phyloP scores from a whole-genome alignment of 2,329 filamentous ascomycete species.

The Fusarium proliferatum region DNA sequence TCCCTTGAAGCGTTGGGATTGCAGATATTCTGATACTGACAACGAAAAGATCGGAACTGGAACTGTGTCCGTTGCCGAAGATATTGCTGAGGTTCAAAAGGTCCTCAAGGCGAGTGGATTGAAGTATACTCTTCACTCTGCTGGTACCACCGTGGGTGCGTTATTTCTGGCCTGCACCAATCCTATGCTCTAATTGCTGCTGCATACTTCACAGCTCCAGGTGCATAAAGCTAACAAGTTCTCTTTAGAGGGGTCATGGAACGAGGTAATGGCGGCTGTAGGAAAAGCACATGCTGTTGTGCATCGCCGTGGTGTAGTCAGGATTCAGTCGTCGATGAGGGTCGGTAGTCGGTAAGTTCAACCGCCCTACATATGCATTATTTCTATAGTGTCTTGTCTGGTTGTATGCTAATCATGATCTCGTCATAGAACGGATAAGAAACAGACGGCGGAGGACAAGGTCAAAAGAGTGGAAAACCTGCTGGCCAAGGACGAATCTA shows the following conservation, averaged over 20 bases:
- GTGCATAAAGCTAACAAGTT: neutral
- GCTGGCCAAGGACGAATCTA: slow-evolving; percentile 48
- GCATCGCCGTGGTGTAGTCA: slow-evolving; percentile 78
- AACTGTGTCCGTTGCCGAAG: slow-evolving; percentile 78
- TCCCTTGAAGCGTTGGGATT: no score
- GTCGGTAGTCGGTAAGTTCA: slow-evolving; percentile 77
- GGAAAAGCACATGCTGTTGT: slow-evolving; percentile 87
- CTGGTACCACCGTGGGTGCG: slow-evolving; percentile 90
- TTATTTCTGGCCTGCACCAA: slow-evolving; percentile 37
- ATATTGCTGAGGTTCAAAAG: slow-evolving; percentile 89
- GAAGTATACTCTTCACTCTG: slow-evolving; percentile 90
- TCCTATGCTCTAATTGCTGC: neutral
- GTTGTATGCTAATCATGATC: neutral
- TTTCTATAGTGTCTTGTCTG: neutral
- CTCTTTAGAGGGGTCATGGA: slow-evolving; percentile 84
- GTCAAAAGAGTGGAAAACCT: slow-evolving; percentile 70
- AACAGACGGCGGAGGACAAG: slow-evolving; percentile 83
- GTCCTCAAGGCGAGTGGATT: slow-evolving; percentile 84
- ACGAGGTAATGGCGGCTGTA: slow-evolving; percentile 84
- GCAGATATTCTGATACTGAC: slow-evolving; percentile 8
- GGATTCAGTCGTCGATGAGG: slow-evolving; percentile 90
- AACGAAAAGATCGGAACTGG: slow-evolving; percentile 78
- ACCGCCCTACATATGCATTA: neutral
- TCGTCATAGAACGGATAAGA: slow-evolving; percentile 79
- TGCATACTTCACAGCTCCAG: neutral